These are phyloP conservation scores for Nadsonia starkeyi-henricii DNA, from an alignment of 1,139 yeast species.

Conservation along the genomic window DNA sequence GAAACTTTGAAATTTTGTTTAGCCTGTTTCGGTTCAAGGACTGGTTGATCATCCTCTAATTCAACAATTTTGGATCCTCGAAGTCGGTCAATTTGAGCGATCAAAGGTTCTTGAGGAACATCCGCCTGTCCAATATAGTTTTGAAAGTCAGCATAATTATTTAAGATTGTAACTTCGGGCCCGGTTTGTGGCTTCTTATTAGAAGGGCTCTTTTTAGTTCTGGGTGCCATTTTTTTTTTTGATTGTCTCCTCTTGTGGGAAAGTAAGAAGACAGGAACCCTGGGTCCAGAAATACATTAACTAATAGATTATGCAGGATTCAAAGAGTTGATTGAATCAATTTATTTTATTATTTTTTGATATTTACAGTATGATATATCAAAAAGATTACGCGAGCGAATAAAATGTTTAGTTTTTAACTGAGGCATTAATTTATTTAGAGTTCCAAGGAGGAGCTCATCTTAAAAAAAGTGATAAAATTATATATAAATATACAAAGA, in stretches of 20 bases:
- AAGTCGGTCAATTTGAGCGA: constrained; percentile 17
- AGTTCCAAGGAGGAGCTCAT: not conserved
- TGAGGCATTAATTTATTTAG: not conserved
- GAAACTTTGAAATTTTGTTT: constrained; percentile 1
- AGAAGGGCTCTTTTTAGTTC: constrained; percentile 1
- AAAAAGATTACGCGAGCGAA: too few species aligned
- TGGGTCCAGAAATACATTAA: not conserved
- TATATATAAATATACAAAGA: constrained; percentile 1
- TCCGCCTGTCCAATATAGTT: constrained; percentile 14
- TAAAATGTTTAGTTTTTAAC: not conserved
- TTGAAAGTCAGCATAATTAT: constrained; percentile 12
- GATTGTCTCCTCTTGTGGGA: too few species aligned
- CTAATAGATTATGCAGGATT: too few species aligned
- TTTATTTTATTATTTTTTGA: too few species aligned
- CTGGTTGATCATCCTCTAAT: not conserved
- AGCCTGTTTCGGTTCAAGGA: not conserved
- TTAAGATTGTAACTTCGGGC: constrained; percentile 11
- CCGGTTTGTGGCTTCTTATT: constrained; percentile 10
- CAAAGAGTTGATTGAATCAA: too few species aligned
- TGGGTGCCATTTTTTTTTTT: not conserved
- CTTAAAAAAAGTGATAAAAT: constrained; percentile 1
- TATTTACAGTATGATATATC: too few species aligned
- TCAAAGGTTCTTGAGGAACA: constrained; percentile 16
- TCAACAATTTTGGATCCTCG: constrained; percentile 8
- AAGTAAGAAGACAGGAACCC: too few species aligned